These are phyloP conservation scores for Stevia rebaudiana DNA, from an alignment of 140 eudicot species.

Conservation along the genomic window DNA sequence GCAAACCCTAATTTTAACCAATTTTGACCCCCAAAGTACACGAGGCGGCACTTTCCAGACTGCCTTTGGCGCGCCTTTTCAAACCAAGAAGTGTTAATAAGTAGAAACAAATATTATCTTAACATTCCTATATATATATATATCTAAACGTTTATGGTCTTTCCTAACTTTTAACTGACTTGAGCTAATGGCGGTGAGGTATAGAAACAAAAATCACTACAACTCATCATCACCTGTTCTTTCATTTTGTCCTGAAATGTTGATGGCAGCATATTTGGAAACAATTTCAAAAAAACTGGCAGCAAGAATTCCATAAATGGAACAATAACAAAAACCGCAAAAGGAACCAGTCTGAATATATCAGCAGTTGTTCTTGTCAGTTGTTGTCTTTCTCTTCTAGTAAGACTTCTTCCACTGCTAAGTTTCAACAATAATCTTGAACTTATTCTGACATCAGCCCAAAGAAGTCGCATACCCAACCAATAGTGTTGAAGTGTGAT, in stretches of 20 bases:
- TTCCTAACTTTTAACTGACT: not conserved
- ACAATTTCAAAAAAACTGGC: conserved; percentile 79
- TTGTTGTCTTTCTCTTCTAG: conserved; percentile 82
- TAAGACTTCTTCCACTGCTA: conserved; percentile 67
- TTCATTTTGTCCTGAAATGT: conserved; percentile 93
- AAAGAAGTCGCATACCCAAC: conserved; percentile 71
- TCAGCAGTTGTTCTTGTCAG: conserved; percentile 86
- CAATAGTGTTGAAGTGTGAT: conserved; percentile 48
- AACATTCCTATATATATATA: not conserved
- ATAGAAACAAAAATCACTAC: not conserved
- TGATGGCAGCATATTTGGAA: conserved; percentile 85
- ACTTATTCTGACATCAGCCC: conserved; percentile 71
- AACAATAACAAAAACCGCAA: conserved; percentile 77
- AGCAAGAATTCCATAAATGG: conserved; percentile 86
- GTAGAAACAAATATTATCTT: not conserved
- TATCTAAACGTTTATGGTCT: not conserved
- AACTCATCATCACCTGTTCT: conserved; percentile 50
- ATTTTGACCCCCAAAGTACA: too few relatives aligned
- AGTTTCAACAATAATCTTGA: conserved; percentile 65
- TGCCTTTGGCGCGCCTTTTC: too few relatives aligned
- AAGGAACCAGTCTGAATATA: conserved; percentile 78
- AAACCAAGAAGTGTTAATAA: too few relatives aligned
- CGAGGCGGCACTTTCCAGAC: too few relatives aligned
- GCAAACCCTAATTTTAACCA: too few relatives aligned
- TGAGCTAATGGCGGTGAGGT: not conserved